Evolutionary conservation across 495 filamentous ascomycete genomes (phyloP).

Genomic region (Amphirosellinia nigrospora): DNA sequence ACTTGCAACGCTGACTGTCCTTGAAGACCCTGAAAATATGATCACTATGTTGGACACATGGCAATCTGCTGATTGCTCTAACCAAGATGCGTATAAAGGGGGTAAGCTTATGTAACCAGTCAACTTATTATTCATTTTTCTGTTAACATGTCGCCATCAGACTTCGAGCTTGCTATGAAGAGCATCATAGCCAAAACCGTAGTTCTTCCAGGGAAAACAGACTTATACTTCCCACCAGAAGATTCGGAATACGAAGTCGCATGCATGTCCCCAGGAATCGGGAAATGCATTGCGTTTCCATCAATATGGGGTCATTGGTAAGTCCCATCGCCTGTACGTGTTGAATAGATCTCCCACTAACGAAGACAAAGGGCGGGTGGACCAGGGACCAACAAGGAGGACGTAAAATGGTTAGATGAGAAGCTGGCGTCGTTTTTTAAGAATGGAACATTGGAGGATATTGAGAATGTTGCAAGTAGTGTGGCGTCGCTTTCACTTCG

Average conservation of each 20-base stretch:
- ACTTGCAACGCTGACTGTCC: conserved; percentile 13
- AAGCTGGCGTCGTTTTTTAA: conserved; percentile 59
- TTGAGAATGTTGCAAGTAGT: background rate
- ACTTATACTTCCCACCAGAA: conserved; percentile 78
- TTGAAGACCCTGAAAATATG: conserved; percentile 68
- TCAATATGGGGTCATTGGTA: conserved; percentile 71
- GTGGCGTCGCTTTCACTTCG: background rate
- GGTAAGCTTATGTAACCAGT: conserved; percentile 6
- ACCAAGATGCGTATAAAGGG: conserved; percentile 68
- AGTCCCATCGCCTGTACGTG: background rate
- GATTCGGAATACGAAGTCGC: conserved; percentile 72
- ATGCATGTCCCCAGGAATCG: conserved; percentile 66
- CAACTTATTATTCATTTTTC: background rate
- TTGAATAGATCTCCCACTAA: conserved; percentile 28
- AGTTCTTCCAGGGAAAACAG: conserved; percentile 69
- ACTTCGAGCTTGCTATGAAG: conserved; percentile 68
- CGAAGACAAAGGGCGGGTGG: conserved; percentile 57
- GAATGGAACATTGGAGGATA: conserved; percentile 11
- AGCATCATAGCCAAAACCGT: conserved; percentile 71
- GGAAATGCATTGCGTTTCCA: conserved; percentile 62
- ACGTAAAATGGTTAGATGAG: conserved; percentile 70
- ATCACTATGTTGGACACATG: conserved; percentile 74
- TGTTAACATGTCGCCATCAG: conserved; percentile 14
- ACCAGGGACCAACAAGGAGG: conserved; percentile 66
- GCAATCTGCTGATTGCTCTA: conserved; percentile 71